Evolutionary conservation across 2,329 filamentous ascomycete species (phyloP).

Genomic region (Sclerotinia subarctica): DNA sequence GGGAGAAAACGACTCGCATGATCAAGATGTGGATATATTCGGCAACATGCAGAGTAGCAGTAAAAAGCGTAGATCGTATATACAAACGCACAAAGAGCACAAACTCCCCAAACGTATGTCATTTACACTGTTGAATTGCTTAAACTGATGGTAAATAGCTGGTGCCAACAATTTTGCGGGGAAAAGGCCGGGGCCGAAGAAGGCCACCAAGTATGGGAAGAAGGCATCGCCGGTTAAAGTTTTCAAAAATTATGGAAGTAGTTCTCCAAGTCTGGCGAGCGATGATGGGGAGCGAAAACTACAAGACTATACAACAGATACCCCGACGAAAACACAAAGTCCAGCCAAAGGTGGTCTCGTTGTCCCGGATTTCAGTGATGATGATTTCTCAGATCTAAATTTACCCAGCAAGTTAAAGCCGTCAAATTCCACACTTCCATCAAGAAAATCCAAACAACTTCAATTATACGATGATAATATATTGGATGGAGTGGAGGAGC

Average conservation of each 20-base stretch:
- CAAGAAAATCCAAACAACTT: slow-evolving; percentile 5
- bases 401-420: neutral
- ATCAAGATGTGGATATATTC: slow-evolving; percentile 24
- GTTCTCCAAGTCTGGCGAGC: slow-evolving; percentile 14
- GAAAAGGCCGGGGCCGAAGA: neutral
- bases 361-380: slow-evolving; percentile 1
- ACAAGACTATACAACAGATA: neutral
- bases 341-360: slow-evolving; percentile 5
- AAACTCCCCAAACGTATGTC: slow-evolving; percentile 8
- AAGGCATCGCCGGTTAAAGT: neutral
- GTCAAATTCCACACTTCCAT: neutral
- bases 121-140: neutral
- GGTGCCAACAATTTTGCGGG: neutral
- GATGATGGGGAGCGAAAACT: slow-evolving; percentile 7
- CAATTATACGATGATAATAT: slow-evolving; percentile 13
- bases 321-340: neutral
- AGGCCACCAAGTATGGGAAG: neutral
- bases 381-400: slow-evolving; percentile 4
- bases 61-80: slow-evolving; percentile 18
- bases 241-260: slow-evolving; percentile 2
- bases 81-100: neutral
- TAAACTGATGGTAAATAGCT: slow-evolving; percentile 16
- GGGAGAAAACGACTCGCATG: slow-evolving; percentile 20
- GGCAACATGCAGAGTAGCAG: slow-evolving; percentile 22
- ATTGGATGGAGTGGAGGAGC: slow-evolving; percentile 6